Percentiles rank a stretch among this genome's conserved stretches.
Conservation (phyloP, 2,329 filamentous ascomycete genomes). For the Chrysoporthe cubensis region DNA sequence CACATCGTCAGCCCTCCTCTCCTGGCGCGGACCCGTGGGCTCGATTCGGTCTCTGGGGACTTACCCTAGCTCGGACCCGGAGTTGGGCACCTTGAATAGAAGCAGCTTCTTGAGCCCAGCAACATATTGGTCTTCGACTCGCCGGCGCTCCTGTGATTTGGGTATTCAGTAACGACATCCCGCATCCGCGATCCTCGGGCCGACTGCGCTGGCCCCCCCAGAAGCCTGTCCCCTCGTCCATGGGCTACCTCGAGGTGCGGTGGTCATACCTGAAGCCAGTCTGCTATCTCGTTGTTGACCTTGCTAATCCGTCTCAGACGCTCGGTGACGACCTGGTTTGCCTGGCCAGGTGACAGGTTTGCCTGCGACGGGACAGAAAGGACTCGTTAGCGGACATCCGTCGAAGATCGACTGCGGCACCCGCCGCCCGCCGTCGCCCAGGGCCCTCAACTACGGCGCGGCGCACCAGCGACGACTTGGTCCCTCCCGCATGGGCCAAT, state of each 20-base stretch:
- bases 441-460: conserved; percentile 6
- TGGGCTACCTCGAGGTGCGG: conserved; percentile 21
- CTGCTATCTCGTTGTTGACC: conserved; percentile 88
- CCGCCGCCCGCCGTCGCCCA: neutral
- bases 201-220: neutral
- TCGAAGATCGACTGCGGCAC: neutral
- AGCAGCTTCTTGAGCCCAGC: conserved; percentile 80
- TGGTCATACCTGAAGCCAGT: conserved; percentile 85
- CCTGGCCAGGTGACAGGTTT: conserved; percentile 78
- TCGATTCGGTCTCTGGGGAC: conserved; percentile 36
- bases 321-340: conserved; percentile 80
- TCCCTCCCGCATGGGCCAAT: conserved; percentile 11
- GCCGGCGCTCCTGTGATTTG: conserved; percentile 77
- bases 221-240: neutral
- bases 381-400: conserved; percentile 26
- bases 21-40: neutral
- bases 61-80: conserved; percentile 84
- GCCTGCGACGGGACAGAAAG: conserved; percentile 57
- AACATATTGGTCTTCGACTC: conserved; percentile 89
- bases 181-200: neutral
- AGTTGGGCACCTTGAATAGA: conserved; percentile 73
- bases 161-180: conserved; percentile 29
- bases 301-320: conserved; percentile 85
- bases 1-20: conserved; percentile 11
- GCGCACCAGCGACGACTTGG: conserved; percentile 11